Evolutionary conservation across 75 land plant genomes (phyloP).

Genomic region (Selaginella moellendorffii): DNA sequence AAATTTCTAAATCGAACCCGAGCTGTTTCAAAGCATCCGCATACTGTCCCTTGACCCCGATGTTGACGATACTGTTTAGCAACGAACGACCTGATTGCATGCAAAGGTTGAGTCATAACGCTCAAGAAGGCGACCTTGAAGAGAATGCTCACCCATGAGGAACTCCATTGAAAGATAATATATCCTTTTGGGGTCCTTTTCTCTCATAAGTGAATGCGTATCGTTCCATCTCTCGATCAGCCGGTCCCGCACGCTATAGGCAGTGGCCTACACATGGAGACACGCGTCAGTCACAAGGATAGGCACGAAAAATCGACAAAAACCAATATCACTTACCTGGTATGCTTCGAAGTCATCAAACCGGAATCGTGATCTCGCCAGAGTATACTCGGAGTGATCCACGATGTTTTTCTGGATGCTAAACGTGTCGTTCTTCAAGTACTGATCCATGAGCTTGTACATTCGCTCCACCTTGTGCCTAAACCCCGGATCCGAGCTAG

Average conservation of each 20-base stretch:
- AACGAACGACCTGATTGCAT: slow-evolving; percentile 45
- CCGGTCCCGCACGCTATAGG: slow-evolving; percentile 60
- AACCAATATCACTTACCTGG: slow-evolving; percentile 47
- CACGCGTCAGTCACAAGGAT: no score
- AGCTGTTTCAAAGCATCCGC: slow-evolving; percentile 52
- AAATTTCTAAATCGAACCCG: slow-evolving; percentile 59
- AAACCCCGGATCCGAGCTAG: slow-evolving; percentile 15
- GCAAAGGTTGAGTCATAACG: background rate
- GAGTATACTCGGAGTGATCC: slow-evolving; percentile 58
- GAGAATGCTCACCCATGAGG: slow-evolving; percentile 39
- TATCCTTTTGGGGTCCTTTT: slow-evolving; percentile 50
- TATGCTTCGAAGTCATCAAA: slow-evolving; percentile 75
- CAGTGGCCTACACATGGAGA: slow-evolving; percentile 54
- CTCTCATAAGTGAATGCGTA: slow-evolving; percentile 42
- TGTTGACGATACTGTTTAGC: slow-evolving; percentile 49
- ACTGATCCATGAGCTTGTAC: slow-evolving; percentile 56
- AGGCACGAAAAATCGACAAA: no score
- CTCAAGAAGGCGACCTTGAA: background rate
- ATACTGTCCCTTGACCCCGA: slow-evolving; percentile 57
- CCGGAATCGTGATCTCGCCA: slow-evolving; percentile 49
- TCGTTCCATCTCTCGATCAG: slow-evolving; percentile 67
- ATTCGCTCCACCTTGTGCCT: slow-evolving; percentile 32
- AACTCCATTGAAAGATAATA: slow-evolving; percentile 68
- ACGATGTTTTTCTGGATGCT: slow-evolving; percentile 58
- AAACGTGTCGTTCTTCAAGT: slow-evolving; percentile 46